Evolutionary conservation across 106 monocot genomes (phyloP), one percentile per base, ranked within the genome.

Genomic region (Allium fistulosum): DNA sequence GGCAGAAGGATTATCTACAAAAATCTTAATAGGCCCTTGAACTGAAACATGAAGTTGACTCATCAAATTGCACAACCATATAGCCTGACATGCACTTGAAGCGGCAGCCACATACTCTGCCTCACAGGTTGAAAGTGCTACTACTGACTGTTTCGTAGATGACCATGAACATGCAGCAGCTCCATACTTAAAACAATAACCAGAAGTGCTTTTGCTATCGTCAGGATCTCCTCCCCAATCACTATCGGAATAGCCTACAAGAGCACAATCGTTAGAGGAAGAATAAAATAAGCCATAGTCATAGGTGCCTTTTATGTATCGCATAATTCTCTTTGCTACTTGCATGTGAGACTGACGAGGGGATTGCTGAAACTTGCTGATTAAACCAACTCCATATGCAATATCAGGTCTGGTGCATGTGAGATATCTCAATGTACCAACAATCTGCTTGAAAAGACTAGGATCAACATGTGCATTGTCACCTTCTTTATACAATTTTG

Each of bases 1-100:
- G 47, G 67, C 22, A 48, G 67, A 50, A 46, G n/a, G 51, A 51
- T 67, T 67, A n/a, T 67, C 69, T 56, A 22, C 50, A 45, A 28
- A 69, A 57, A 69, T 57, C 10, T 45, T 57, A 0, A 17, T 69
- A 26, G 69, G 10, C 14, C 28, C 11, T 37, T 59, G 16, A 15
- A 13, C 27, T 69, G 50, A 57, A 13, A 18, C 5, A 8, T 69
- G 27, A 13, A 26, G 53, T 14, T 12, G 51, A 53, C 28, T 69
- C 69, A 52, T 9, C 69, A 69, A 57, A 22, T 53, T 57, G 8
- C 56, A 4, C 10, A 69, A 46, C 56, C 55, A 69, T 11, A 69
- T 45, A 4, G 56, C 26, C n/a, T 69, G 69, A 57, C 56, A 69
- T 52, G 49, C 50, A 51, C 22, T 17, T 52, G 67, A 15, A 9